These are phyloP conservation scores for Adenanthera pavonina DNA, from an alignment of 306 rosid genomes.

Conservation along the genomic window DNA sequence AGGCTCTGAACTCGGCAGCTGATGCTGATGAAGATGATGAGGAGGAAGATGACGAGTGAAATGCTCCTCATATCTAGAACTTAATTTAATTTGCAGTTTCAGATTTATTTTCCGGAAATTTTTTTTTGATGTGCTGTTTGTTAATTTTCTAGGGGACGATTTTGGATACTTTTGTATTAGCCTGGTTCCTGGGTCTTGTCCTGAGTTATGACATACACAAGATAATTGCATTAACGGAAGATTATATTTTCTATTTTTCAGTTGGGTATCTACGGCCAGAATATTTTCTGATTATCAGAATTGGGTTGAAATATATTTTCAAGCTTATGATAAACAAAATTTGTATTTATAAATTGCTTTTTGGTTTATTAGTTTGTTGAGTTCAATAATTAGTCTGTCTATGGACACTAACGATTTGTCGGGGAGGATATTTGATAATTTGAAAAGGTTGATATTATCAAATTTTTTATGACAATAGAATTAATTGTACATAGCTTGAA, in stretches of 20 bases:
- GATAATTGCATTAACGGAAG: conserved; percentile 1
- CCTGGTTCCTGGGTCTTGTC: not conserved
- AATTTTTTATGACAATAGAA: no score
- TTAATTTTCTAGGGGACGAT: not conserved
- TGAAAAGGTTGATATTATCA: no score
- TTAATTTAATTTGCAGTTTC: conserved; percentile 1
- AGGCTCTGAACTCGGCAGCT: conserved; percentile 68
- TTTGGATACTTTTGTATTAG: conserved; percentile 30
- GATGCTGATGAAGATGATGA: conserved; percentile 42
- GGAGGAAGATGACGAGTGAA: conserved; percentile 56
- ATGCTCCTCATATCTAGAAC: not conserved
- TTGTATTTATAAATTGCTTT: no score
- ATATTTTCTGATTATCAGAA: not conserved
- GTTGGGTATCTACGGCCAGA: not conserved
- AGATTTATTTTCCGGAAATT: not conserved
- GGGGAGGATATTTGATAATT: no score
- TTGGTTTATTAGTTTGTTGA: no score
- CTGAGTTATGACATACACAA: not conserved
- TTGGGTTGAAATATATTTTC: not conserved
- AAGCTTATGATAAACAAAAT: no score
- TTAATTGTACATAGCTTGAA: no score
- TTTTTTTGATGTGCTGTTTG: conserved; percentile 23
- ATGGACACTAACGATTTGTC: no score
- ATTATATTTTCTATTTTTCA: not conserved
- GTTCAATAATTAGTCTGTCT: no score